These are phyloP conservation scores for Aeminium ludgeri DNA, from an alignment of 495 filamentous ascomycete species.

Conservation along the genomic window DNA sequence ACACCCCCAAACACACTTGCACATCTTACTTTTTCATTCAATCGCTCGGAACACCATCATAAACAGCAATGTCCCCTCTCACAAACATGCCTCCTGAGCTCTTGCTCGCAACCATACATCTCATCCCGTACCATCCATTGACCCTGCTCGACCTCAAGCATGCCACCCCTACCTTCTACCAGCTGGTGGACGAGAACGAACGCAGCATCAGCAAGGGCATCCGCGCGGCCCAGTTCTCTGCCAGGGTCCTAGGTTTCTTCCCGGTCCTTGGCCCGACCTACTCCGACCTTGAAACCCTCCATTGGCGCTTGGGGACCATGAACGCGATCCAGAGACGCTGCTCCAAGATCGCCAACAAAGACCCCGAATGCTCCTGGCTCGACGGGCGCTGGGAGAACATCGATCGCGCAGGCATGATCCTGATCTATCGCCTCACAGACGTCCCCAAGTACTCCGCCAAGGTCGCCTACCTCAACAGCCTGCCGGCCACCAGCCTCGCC, in stretches of 20 bases:
- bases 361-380: neutral
- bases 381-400: conserved; percentile 3
- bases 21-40: neutral
- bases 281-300: neutral
- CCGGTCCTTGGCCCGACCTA: neutral
- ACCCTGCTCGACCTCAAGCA: neutral
- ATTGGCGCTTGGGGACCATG: conserved; percentile 1
- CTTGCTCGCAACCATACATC: conserved; percentile 2
- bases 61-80: too few relatives aligned
- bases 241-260: conserved; percentile 1
- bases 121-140: conserved; percentile 2
- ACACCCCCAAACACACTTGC: neutral
- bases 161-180: neutral
- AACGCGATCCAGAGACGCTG: neutral
- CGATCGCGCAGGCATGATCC: conserved; percentile 5
- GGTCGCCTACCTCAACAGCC: neutral
- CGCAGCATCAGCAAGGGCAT: neutral
- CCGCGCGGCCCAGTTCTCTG: neutral
- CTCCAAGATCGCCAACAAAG: neutral
- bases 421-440: conserved; percentile 9
- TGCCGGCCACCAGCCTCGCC: conserved; percentile 4
- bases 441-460: neutral
- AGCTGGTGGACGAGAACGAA: conserved; percentile 2
- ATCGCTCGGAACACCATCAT: neutral
- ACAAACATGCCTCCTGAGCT: conserved; percentile 3